Conservation (phyloP, 306 rosid species). For the Medicago truncatula region DNA sequence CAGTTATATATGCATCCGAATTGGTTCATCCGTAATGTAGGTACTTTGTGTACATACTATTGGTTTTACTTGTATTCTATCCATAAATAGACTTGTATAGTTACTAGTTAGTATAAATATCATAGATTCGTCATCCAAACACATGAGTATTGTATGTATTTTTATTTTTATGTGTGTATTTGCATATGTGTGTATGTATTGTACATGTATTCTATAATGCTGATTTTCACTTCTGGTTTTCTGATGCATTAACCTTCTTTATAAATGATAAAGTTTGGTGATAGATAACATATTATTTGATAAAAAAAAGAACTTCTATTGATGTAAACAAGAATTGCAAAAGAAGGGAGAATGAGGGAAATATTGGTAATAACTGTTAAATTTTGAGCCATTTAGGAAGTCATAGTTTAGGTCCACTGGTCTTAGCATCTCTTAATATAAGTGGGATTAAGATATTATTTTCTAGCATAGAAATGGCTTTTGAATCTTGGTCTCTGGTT, state of each 20-base stretch:
- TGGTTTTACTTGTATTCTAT: too few relatives aligned
- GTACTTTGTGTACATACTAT: too few relatives aligned
- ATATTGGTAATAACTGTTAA: not conserved
- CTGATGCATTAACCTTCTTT: not conserved
- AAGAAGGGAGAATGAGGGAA: not conserved
- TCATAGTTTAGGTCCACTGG: not conserved
- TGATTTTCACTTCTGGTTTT: conserved; percentile 5
- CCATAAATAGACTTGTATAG: too few relatives aligned
- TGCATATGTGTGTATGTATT: too few relatives aligned
- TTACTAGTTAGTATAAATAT: too few relatives aligned
- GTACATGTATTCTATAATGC: conserved; percentile 26
- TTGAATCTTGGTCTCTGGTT: conserved; percentile 21
- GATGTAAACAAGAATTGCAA: conserved; percentile 23
- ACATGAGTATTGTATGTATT: too few relatives aligned
- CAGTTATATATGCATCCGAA: too few relatives aligned
- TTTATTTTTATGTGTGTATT: too few relatives aligned
- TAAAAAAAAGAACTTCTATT: not conserved
- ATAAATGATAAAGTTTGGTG: conserved; percentile 1
- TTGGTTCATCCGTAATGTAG: too few relatives aligned
- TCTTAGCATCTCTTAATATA: conserved; percentile 7
- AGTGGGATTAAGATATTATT: conserved; percentile 2
- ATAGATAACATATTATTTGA: conserved; percentile 11
- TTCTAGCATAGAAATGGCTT: conserved; percentile 14
- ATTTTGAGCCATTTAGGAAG: conserved; percentile 12
- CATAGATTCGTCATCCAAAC: too few relatives aligned